Conservation (phyloP, 2,329 filamentous ascomycete genomes). For the Tolypocladium inflatum region DNA sequence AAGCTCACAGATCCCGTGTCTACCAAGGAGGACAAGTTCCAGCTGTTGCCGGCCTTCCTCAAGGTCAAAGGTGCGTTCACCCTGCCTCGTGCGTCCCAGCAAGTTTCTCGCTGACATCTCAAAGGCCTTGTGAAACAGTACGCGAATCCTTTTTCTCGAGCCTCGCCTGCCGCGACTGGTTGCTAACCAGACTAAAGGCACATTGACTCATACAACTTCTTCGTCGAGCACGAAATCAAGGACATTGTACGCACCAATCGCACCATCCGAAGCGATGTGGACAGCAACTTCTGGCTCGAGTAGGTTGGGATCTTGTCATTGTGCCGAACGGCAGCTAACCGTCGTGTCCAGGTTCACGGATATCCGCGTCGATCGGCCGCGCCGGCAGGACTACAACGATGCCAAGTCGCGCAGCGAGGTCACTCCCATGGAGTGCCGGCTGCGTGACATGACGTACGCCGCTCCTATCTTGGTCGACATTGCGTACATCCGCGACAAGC, state of each 20-base stretch:
- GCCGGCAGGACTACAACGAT: slow-evolving; percentile 67
- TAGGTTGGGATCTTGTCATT: slow-evolving; percentile 13
- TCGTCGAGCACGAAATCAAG: slow-evolving; percentile 92
- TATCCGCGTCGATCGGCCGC: slow-evolving; percentile 76
- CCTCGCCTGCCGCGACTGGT: not conserved
- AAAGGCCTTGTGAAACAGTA: slow-evolving; percentile 76
- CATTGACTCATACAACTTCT: slow-evolving; percentile 98
- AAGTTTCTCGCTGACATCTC: not conserved
- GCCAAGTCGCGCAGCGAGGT: slow-evolving; percentile 63
- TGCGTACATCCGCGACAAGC: slow-evolving; percentile 74
- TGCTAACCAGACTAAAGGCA: slow-evolving; percentile 37
- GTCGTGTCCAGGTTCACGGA: slow-evolving; percentile 55
- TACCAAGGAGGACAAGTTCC: slow-evolving; percentile 81
- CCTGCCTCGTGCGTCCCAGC: not conserved
- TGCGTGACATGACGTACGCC: slow-evolving; percentile 96
- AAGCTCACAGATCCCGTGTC: slow-evolving; percentile 56
- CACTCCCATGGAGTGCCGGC: slow-evolving; percentile 90
- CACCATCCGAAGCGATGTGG: slow-evolving; percentile 81
- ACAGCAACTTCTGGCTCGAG: slow-evolving; percentile 87
- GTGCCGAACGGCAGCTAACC: slow-evolving; percentile 1
- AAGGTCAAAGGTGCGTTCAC: slow-evolving; percentile 70
- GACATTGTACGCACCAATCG: slow-evolving; percentile 91
- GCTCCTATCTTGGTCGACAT: slow-evolving; percentile 92
- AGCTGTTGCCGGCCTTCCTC: slow-evolving; percentile 90
- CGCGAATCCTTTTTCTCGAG: slow-evolving; percentile 11